Evolutionary conservation across 2,329 filamentous ascomycete genomes (phyloP).

Genomic region (Neofusicoccum umdonicola): DNA sequence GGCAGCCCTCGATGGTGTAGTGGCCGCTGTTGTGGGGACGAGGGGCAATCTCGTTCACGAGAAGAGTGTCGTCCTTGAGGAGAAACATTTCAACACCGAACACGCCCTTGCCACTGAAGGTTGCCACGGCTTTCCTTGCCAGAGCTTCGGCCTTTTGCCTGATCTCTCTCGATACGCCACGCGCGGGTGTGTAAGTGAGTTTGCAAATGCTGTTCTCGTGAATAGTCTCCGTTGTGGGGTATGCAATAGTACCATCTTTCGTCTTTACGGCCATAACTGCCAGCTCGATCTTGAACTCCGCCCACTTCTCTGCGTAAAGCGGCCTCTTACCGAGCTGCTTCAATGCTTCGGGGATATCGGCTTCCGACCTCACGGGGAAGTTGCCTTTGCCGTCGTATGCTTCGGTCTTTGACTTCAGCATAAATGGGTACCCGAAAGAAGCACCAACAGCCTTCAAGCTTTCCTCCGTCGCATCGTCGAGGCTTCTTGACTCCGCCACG

Average conservation of each 20-base stretch:
- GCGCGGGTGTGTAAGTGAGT: slow-evolving; percentile 81
- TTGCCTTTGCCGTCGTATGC: slow-evolving; percentile 90
- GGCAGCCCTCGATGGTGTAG: slow-evolving; percentile 89
- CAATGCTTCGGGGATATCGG: slow-evolving; percentile 64
- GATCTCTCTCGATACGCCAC: slow-evolving; percentile 62
- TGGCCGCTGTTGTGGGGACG: slow-evolving; percentile 89
- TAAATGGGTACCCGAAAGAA: slow-evolving; percentile 76
- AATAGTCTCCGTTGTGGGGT: slow-evolving; percentile 88
- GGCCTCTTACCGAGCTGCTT: slow-evolving; percentile 64
- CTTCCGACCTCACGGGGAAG: slow-evolving; percentile 59
- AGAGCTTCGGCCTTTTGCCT: slow-evolving; percentile 69
- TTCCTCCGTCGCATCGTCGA: slow-evolving; percentile 58
- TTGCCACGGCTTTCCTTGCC: slow-evolving; percentile 74
- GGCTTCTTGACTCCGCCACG: slow-evolving; percentile 67
- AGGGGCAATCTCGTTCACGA: slow-evolving; percentile 86
- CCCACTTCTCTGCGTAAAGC: slow-evolving; percentile 88
- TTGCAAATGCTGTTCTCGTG: slow-evolving; percentile 97
- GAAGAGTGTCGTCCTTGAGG: slow-evolving; percentile 62
- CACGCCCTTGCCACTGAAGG: slow-evolving; percentile 83
- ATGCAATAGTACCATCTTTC: slow-evolving; percentile 70
- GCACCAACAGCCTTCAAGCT: slow-evolving; percentile 64
- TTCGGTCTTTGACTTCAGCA: slow-evolving; percentile 87
- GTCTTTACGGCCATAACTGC: slow-evolving; percentile 95
- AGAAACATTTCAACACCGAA: slow-evolving; percentile 98
- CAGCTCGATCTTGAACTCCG: slow-evolving; percentile 79